phyloP scores from a whole-genome alignment of 345 rosid genomes.

The Xanthoceras sorbifolium region DNA sequence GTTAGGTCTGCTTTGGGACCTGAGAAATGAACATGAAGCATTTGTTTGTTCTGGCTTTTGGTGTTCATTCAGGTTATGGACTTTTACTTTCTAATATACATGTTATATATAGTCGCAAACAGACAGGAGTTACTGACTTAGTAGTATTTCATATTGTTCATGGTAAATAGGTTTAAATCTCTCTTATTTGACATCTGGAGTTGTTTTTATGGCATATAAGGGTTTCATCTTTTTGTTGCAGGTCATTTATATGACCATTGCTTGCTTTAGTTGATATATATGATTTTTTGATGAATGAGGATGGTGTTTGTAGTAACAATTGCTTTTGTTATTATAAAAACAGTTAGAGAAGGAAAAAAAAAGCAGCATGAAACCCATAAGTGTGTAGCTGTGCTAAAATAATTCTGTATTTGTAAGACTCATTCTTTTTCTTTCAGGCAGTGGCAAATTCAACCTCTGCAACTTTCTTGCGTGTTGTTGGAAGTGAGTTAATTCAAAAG shows the following conservation, averaged over 20 bases:
- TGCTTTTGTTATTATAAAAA: neutral
- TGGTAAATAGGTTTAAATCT: neutral
- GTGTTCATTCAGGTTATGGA: neutral
- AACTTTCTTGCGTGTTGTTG: slow-evolving; percentile 95
- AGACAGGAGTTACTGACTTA: neutral
- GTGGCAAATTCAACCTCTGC: slow-evolving; percentile 98
- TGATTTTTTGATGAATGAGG: neutral
- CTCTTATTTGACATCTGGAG: neutral
- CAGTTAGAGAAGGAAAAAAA: neutral
- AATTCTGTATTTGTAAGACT: slow-evolving; percentile 1
- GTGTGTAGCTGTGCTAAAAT: neutral
- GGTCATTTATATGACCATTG: neutral
- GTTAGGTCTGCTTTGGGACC: neutral
- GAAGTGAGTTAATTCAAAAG: slow-evolving; percentile 95
- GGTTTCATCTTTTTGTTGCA: neutral
- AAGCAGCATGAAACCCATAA: neutral
- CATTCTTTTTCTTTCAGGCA: slow-evolving; percentile 52
- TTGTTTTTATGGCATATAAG: neutral
- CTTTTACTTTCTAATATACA: neutral
- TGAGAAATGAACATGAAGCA: neutral
- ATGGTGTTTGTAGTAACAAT: neutral
- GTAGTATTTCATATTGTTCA: neutral
- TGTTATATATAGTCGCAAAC: neutral
- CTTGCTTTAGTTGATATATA: neutral
- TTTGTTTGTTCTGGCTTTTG: neutral